A percentile compares a stretch with the other conserved stretches of the same genome.
phyloP scores from a whole-genome alignment of 495 filamentous ascomycete genomes.

The Pyronema omphalodes region DNA sequence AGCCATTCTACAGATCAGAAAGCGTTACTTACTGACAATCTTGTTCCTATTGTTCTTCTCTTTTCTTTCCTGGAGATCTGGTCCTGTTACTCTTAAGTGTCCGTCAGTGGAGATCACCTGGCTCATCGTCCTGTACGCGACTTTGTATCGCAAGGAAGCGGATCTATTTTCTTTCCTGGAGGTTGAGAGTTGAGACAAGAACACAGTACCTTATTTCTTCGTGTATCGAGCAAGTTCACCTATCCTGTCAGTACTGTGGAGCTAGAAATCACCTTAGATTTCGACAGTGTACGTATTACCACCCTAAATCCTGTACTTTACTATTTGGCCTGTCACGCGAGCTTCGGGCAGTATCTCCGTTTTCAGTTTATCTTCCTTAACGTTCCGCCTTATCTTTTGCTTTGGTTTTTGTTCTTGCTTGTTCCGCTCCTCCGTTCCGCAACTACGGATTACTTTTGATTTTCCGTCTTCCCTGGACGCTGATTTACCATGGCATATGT shows the following conservation, averaged over 20 bases:
- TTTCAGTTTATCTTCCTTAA: not conserved
- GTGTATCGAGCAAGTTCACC: conserved; percentile 18
- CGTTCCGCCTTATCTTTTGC: not conserved
- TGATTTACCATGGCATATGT: conserved; percentile 24
- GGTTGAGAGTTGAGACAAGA: not conserved
- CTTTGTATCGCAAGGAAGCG: not conserved
- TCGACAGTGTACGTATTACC: conserved; percentile 25
- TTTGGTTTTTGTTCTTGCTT: not conserved
- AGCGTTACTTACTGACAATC: not conserved
- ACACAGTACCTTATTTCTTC: conserved; percentile 19
- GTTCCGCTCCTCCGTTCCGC: not conserved
- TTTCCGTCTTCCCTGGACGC: conserved; percentile 20
- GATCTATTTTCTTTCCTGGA: not conserved
- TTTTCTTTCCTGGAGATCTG: conserved; percentile 1
- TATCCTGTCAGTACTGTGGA: conserved; percentile 2
- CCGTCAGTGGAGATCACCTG: not conserved
- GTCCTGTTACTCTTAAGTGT: not conserved
- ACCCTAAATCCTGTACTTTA: conserved; percentile 13
- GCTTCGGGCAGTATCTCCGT: not conserved
- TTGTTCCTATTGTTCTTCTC: not conserved
- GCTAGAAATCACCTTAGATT: conserved; percentile 2
- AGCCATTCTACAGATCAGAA: not conserved
- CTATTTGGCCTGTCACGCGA: not conserved
- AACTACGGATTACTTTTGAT: not conserved
- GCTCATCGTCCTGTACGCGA: conserved; percentile 1